Evolutionary conservation across 371 early-diverging fungal genomes (phyloP).

Genomic region (Mortierella sp.): DNA sequence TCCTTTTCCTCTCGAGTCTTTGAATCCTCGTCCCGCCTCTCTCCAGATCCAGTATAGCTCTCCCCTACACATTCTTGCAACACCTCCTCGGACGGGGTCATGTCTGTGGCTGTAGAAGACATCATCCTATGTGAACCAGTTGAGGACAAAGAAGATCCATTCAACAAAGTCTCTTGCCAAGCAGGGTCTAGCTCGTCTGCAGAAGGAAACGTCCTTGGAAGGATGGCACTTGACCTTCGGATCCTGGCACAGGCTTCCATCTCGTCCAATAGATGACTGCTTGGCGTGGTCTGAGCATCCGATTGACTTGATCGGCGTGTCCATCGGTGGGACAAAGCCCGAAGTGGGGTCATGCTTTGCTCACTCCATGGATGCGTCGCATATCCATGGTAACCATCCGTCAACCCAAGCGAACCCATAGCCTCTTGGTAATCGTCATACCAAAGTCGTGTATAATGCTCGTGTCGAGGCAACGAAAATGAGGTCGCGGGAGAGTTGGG

Average conservation of each 20-base stretch:
- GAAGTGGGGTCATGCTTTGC: slow-evolving; percentile 45
- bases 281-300: slow-evolving; percentile 7
- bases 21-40: too few relatives aligned
- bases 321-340: slow-evolving; percentile 44
- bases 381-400: slow-evolving; percentile 50
- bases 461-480: slow-evolving; percentile 41
- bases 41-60: neutral
- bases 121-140: too few relatives aligned
- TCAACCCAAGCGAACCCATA: slow-evolving; percentile 2
- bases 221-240: too few relatives aligned
- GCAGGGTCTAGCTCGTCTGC: too few relatives aligned
- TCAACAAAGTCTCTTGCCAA: too few relatives aligned
- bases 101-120: too few relatives aligned
- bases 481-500: slow-evolving; percentile 41
- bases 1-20: too few relatives aligned
- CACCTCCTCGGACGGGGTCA: too few relatives aligned
- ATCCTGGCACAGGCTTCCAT: too few relatives aligned
- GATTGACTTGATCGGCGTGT: slow-evolving; percentile 42
- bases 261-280: too few relatives aligned
- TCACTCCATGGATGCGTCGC: slow-evolving; percentile 52
- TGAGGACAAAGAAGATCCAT: too few relatives aligned
- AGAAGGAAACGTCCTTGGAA: too few relatives aligned
- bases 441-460: slow-evolving; percentile 30
- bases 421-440: slow-evolving; percentile 12
- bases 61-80: slow-evolving; percentile 4